phyloP scores from a whole-genome alignment of 345 rosid genomes.

The Linum tenue region DNA sequence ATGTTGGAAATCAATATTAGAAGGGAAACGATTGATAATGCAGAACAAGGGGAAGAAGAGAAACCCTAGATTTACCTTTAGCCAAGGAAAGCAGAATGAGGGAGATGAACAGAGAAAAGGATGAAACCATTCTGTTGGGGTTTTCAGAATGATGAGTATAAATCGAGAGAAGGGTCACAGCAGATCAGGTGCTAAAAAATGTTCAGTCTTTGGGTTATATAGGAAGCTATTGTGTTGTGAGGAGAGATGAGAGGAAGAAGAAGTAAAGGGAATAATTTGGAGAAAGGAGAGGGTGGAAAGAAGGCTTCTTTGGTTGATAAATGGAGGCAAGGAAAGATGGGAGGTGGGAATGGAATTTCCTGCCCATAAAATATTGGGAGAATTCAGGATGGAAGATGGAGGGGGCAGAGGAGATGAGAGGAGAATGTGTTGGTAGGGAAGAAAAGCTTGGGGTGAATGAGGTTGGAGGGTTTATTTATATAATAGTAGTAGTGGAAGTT shows the following conservation, averaged over 20 bases:
- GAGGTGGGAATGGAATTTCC: background rate
- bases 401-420: background rate
- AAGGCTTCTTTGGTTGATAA: slow-evolving; percentile 8
- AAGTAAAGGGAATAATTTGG: too few species aligned
- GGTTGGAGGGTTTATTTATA: background rate
- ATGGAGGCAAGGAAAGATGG: background rate
- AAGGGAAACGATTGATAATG: background rate
- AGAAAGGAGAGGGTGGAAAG: too few species aligned
- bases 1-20: too few species aligned
- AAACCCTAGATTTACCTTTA: slow-evolving; percentile 23
- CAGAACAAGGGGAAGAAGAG: background rate
- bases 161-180: too few species aligned
- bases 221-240: background rate
- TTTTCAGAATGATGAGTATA: too few species aligned
- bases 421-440: background rate
- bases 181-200: background rate
- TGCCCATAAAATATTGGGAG: background rate
- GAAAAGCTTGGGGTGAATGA: background rate
- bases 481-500: background rate
- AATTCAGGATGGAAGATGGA: background rate
- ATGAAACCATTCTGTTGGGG: slow-evolving; percentile 18
- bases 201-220: background rate
- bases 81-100: slow-evolving; percentile 24
- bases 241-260: background rate
- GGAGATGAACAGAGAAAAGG: slow-evolving; percentile 13